Conservation (phyloP, 2,329 filamentous ascomycete species). For the Ophiobolus disseminans region DNA sequence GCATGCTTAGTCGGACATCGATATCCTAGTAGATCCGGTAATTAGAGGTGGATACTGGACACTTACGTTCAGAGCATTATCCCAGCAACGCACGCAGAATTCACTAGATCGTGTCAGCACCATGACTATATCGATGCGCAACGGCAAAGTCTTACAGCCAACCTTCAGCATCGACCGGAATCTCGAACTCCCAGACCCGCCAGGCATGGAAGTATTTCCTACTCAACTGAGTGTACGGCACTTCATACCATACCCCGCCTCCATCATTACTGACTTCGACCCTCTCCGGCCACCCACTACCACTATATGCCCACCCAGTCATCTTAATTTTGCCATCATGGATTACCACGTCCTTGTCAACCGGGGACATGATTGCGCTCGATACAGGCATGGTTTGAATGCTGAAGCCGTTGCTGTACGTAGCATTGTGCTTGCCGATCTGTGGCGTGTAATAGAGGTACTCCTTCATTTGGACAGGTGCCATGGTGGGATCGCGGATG, state of each 20-base stretch:
- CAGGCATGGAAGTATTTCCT: slow-evolving; percentile 69
- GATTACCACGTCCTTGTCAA: slow-evolving; percentile 66
- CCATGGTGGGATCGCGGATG: slow-evolving; percentile 62
- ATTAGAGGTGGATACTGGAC: slow-evolving; percentile 17
- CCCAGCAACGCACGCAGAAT: slow-evolving; percentile 54
- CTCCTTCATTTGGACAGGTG: slow-evolving; percentile 69
- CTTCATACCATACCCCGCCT: slow-evolving; percentile 69
- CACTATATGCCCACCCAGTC: slow-evolving; percentile 56
- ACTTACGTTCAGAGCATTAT: slow-evolving; percentile 53
- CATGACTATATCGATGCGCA: neutral
- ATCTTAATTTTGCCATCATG: slow-evolving; percentile 66
- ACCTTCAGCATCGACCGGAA: slow-evolving; percentile 63
- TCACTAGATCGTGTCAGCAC: slow-evolving; percentile 32
- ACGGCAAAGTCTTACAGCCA: slow-evolving; percentile 43
- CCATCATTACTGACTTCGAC: slow-evolving; percentile 71
- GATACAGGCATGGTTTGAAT: slow-evolving; percentile 77
- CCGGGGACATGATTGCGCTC: slow-evolving; percentile 70
- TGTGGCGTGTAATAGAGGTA: slow-evolving; percentile 75
- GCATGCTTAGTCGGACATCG: neutral
- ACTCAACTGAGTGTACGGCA: slow-evolving; percentile 66
- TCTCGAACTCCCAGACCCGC: slow-evolving; percentile 68
- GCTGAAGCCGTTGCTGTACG: slow-evolving; percentile 66
- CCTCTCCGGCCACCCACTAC: slow-evolving; percentile 60
- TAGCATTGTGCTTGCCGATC: slow-evolving; percentile 70
- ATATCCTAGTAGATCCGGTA: neutral